phyloP scores from a whole-genome alignment of 108 stramenopile species.

The Aurantiochytrium sp. region DNA sequence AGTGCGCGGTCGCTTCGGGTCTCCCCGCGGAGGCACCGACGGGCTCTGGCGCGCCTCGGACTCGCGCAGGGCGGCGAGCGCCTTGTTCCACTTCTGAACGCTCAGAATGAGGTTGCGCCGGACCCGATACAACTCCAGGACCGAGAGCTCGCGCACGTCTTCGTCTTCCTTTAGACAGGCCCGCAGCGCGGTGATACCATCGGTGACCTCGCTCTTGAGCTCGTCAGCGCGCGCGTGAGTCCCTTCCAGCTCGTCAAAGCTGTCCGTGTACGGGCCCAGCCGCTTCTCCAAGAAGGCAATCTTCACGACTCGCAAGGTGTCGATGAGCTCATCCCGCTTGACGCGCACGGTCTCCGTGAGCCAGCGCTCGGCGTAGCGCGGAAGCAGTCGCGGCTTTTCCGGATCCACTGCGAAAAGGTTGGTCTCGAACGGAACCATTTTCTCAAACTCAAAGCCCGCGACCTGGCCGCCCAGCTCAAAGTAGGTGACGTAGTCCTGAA shows the following conservation, averaged over 20 bases:
- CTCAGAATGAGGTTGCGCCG: neutral
- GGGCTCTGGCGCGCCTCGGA: neutral
- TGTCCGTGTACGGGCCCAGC: neutral
- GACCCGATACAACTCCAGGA: neutral
- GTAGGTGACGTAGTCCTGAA: constrained; percentile 21
- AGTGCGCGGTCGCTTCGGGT: neutral
- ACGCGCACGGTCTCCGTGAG: neutral
- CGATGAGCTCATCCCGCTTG: neutral
- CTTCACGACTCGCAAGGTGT: neutral
- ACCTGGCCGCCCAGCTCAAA: constrained; percentile 1
- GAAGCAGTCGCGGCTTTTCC: neutral
- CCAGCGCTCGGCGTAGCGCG: neutral
- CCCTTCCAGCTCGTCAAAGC: neutral
- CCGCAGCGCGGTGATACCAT: neutral
- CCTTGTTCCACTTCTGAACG: neutral
- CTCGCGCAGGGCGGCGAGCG: neutral
- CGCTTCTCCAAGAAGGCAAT: neutral
- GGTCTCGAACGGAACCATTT: neutral
- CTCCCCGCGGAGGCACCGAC: neutral
- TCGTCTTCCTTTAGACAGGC: neutral
- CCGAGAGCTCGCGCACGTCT: neutral
- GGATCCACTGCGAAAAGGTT: neutral
- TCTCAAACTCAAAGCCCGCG: neutral
- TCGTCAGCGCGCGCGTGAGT: neutral
- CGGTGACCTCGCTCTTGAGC: neutral